Base-by-base conservation (phyloP, 2,329 filamentous ascomycete species). In the Calonectria ilicicola region DNA sequence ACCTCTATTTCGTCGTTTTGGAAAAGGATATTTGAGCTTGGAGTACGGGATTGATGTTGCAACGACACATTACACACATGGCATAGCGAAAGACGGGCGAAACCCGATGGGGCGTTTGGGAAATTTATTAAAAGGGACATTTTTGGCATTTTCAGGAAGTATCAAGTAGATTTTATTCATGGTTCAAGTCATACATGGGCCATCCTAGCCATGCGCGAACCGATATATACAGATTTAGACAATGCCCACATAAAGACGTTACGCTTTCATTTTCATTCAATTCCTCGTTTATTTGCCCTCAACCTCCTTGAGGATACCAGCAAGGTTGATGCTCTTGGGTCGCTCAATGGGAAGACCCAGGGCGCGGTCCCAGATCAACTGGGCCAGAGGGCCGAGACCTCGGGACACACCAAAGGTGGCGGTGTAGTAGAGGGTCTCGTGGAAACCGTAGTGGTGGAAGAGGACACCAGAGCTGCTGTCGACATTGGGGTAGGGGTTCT, bases 371-470 rank as follows among this genome's bases (percentile, higher is more conserved):
- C 97, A 98, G 83, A 99, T 93, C 76, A 99, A 89, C 85, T 99
- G 97, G 51, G 95, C 95, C 62, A 99, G 89, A 26, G 97, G 97
- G 9, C 97, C 97, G 19, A 99, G 88, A 66, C 92, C 92, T 78
- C 92, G 87, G 72, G 90, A 92, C 15, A 93, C 92, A 74, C 92
- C 92, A 75, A 93, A 93, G 0, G 92, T 93, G 71, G 91, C 92
- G 5, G 92, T 93, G 87, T 98, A 99, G 89, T 98, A 99, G 14
- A 98, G 89, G 0, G 96, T 98, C 88, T 98, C 95, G 84, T 94
- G 93, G 92, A 99, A 98, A 71, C 96, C 97, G 83, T 98, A 99
- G 88, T 98, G 95, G 86, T 98, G 93, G 91, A 99, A 98, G 62
- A 99, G 90, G 7, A 98, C 96, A 76, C 97, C 97, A 0, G 95